A percentile compares a stretch with the other conserved stretches of the same genome.
Conservation (phyloP, 352 stramenopile species). For the Phytophthora colocasiae region DNA sequence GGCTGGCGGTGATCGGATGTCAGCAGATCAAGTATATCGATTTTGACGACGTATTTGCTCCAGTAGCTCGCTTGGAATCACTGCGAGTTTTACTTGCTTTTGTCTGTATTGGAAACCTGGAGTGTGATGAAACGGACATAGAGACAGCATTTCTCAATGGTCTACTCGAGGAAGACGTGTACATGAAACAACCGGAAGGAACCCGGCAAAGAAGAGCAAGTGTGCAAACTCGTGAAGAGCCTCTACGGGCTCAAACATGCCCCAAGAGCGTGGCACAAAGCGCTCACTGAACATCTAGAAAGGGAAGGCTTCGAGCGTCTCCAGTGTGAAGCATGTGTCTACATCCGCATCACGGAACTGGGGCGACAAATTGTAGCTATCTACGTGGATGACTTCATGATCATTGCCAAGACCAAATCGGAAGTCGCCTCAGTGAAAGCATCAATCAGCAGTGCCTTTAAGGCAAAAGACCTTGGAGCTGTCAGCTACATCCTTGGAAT, state of each 20-base stretch:
- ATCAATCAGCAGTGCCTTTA: conserved; percentile 6
- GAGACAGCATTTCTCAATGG: not conserved
- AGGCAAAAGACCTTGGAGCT: conserved; percentile 11
- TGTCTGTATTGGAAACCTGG: not conserved
- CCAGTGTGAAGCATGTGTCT: conserved; percentile 16
- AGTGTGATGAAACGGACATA: not conserved
- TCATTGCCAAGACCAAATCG: not conserved
- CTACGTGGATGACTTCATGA: conserved; percentile 28
- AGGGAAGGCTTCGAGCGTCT: conserved; percentile 10
- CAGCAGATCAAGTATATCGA: conserved; percentile 6
- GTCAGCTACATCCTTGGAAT: conserved; percentile 16
- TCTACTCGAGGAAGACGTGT: not conserved
- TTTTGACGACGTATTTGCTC: conserved; percentile 2
- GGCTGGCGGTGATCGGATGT: not conserved
- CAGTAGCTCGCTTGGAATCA: not conserved
- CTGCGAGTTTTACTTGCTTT: not conserved
- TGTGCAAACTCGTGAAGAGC: not conserved
- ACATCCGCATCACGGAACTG: not conserved
- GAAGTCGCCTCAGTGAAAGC: not conserved
- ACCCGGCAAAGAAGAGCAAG: not conserved
- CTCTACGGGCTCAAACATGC: not conserved
- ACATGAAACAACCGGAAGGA: conserved; percentile 1
- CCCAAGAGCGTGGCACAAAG: not conserved
- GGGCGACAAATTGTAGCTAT: conserved; percentile 11
- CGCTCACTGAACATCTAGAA: not conserved